Percentiles rank a stretch among this genome's conserved stretches.
These are phyloP conservation scores for Chalara sp. DNA, from an alignment of 2,329 filamentous ascomycete species.

Conservation along the genomic window DNA sequence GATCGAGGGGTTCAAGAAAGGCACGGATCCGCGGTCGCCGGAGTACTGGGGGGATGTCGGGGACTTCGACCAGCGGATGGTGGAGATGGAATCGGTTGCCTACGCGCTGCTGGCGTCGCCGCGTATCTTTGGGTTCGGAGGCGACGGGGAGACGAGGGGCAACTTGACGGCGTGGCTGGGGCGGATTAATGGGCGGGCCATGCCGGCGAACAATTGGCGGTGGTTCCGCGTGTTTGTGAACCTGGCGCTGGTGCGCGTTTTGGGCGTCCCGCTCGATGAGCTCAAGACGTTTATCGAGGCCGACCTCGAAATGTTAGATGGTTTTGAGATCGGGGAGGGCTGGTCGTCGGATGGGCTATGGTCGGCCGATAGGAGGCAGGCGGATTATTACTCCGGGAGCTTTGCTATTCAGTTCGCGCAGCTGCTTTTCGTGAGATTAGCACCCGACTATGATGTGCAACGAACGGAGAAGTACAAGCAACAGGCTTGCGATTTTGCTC, in stretches of 20 bases:
- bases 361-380: conserved; percentile 31
- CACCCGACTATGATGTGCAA: conserved; percentile 32
- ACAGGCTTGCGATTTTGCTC: conserved; percentile 35
- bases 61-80: conserved; percentile 45
- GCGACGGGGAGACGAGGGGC: conserved; percentile 20
- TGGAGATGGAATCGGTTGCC: conserved; percentile 44
- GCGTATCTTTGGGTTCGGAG: conserved; percentile 23
- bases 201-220: conserved; percentile 44
- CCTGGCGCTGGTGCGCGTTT: conserved; percentile 36
- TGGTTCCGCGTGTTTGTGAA: conserved; percentile 47
- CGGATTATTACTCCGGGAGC: conserved; percentile 47
- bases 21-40: conserved; percentile 23
- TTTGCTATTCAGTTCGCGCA: conserved; percentile 47
- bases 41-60: conserved; percentile 42
- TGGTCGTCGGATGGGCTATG: conserved; percentile 43
- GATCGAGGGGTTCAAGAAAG: conserved; percentile 13
- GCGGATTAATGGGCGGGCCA: conserved; percentile 35
- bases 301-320: conserved; percentile 37
- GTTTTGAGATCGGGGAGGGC: conserved; percentile 37
- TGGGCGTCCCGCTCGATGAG: conserved; percentile 29
- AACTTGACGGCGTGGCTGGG: conserved; percentile 36
- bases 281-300: conserved; percentile 31
- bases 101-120: conserved; percentile 41
- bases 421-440: conserved; percentile 38
- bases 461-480: conserved; percentile 31